Percentiles rank a stretch among this genome's conserved stretches.
phyloP scores from a whole-genome alignment of 805 yeast species.

The Cyberlindnera meyerae region DNA sequence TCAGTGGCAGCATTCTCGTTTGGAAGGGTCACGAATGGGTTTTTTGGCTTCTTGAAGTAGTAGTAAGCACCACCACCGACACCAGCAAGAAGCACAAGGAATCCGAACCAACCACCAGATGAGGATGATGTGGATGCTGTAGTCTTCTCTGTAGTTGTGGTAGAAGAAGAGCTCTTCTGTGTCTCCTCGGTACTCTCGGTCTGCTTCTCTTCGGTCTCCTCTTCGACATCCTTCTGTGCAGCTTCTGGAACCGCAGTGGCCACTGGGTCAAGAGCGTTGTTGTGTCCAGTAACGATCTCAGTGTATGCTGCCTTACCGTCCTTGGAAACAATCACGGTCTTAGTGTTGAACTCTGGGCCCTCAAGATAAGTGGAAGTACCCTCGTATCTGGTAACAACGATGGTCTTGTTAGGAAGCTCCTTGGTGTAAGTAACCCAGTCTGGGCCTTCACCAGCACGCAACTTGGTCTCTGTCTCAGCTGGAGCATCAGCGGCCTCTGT shows the following conservation, averaged over 20 bases:
- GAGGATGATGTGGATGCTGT: neutral
- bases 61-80: conserved; percentile 1
- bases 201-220: neutral
- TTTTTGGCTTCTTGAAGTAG: conserved; percentile 1
- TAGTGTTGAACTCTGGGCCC: conserved; percentile 1
- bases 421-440: conserved; percentile 9
- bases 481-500: neutral
- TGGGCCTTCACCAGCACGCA: no score
- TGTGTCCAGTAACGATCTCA: conserved; percentile 2
- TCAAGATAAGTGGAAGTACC: neutral
- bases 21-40: neutral
- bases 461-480: neutral
- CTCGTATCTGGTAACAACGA: conserved; percentile 1
- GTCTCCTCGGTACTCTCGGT: neutral
- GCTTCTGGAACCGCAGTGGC: neutral
- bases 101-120: neutral
- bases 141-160: neutral
- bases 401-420: neutral
- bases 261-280: neutral
- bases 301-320: conserved; percentile 1
- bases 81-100: neutral
- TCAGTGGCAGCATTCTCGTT: neutral
- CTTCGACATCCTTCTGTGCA: neutral
- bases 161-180: no score
- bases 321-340: neutral